A percentile compares a stretch with the other conserved stretches of the same genome.
Conservation (phyloP, 1,284 basidiomycete species). For the Xerocomus amazonicus region DNA sequence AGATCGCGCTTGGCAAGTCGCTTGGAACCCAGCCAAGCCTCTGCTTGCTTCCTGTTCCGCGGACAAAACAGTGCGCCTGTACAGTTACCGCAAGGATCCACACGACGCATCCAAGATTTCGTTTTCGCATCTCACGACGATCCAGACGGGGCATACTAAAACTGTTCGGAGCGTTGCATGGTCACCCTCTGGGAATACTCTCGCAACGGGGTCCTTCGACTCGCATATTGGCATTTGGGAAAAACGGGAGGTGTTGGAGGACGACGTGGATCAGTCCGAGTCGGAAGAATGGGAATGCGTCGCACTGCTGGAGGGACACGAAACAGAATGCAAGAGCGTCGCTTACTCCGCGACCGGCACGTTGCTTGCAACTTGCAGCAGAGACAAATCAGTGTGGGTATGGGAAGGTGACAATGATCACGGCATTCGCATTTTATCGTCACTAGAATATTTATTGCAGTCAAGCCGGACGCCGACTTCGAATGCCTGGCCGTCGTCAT, state of each 20-base stretch:
- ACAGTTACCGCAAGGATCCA: slow-evolving; percentile 54
- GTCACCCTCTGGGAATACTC: slow-evolving; percentile 82
- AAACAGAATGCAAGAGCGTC: slow-evolving; percentile 96
- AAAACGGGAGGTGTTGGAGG: slow-evolving; percentile 50
- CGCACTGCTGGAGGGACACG: slow-evolving; percentile 90
- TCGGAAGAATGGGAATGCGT: slow-evolving; percentile 79
- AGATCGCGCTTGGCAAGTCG: slow-evolving; percentile 84
- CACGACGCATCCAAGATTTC: slow-evolving; percentile 30
- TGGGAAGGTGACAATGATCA: slow-evolving; percentile 81
- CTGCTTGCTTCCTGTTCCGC: slow-evolving; percentile 91
- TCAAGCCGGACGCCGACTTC: slow-evolving; percentile 89
- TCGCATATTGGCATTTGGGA: slow-evolving; percentile 93
- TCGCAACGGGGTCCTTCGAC: slow-evolving; percentile 97
- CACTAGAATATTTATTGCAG: slow-evolving; percentile 38
- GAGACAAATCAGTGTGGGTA: slow-evolving; percentile 98
- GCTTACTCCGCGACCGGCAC: slow-evolving; percentile 81
- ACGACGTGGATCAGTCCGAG: slow-evolving; percentile 35
- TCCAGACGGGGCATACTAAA: slow-evolving; percentile 83
- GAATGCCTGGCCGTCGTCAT: slow-evolving; percentile 95
- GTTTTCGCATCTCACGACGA: slow-evolving; percentile 60
- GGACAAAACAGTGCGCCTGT: slow-evolving; percentile 89
- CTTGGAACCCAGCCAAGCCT: slow-evolving; percentile 87
- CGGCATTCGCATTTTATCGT: not conserved
- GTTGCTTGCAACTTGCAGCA: slow-evolving; percentile 86
- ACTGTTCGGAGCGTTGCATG: slow-evolving; percentile 91